phyloP scores from a whole-genome alignment of 169 alveolate genomes.

The Plasmodium adleri region DNA sequence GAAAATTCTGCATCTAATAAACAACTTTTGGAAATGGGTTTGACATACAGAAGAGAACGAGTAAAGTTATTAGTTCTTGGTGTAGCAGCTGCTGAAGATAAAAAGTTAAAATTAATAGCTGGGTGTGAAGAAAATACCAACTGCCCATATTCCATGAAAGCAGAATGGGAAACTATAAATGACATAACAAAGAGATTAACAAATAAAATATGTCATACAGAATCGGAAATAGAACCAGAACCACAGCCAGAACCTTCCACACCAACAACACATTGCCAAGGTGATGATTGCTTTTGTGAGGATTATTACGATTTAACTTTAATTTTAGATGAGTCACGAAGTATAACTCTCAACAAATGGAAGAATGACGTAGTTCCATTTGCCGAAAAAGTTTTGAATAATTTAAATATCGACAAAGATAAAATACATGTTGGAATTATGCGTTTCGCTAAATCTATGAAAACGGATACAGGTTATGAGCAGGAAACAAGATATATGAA shows the following conservation, averaged over 20 bases:
- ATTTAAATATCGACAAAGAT: constrained; percentile 42
- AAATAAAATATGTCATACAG: constrained; percentile 63
- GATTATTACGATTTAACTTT: constrained; percentile 67
- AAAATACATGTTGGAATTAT: constrained; percentile 63
- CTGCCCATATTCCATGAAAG: constrained; percentile 65
- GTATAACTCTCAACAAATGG: constrained; percentile 40
- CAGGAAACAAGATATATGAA: constrained; percentile 55
- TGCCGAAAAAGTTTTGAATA: constrained; percentile 46
- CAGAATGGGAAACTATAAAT: constrained; percentile 71
- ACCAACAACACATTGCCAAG: constrained; percentile 44
- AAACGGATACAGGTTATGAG: constrained; percentile 41
- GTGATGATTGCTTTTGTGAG: constrained; percentile 56
- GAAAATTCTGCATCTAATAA: constrained; percentile 14
- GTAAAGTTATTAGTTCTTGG: constrained; percentile 69
- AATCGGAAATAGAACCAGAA: constrained; percentile 18
- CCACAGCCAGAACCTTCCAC: constrained; percentile 5
- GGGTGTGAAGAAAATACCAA: constrained; percentile 25
- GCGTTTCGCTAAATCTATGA: constrained; percentile 28
- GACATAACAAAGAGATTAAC: constrained; percentile 56
- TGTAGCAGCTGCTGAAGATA: constrained; percentile 37
- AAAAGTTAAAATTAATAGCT: constrained; percentile 49
- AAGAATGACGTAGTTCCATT: constrained; percentile 45
- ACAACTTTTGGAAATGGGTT: constrained; percentile 31
- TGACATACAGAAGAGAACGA: constrained; percentile 14
- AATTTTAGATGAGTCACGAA: constrained; percentile 62